These are phyloP conservation scores for Fusarium sp. DNA, from an alignment of 2,329 filamentous ascomycete species.

Conservation along the genomic window DNA sequence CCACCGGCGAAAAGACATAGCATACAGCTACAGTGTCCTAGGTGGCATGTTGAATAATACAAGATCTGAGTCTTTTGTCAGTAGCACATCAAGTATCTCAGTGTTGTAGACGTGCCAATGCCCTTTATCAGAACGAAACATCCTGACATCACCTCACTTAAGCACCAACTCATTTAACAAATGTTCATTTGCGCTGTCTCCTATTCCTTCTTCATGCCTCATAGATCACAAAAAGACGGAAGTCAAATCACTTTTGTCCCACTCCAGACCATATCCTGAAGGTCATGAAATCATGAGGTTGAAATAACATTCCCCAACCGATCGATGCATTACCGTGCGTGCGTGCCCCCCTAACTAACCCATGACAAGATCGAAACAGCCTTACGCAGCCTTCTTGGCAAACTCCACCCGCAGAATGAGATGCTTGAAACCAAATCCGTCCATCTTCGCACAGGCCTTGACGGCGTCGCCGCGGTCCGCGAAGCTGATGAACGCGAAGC, in stretches of 20 bases:
- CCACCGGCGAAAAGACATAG: no score
- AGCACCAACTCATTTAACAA: background rate
- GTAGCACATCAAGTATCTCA: no score
- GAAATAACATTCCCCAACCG: slow-evolving; percentile 36
- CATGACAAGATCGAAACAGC: slow-evolving; percentile 46
- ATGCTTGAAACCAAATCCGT: slow-evolving; percentile 92
- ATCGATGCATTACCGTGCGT: slow-evolving; percentile 46
- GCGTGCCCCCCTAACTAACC: slow-evolving; percentile 44
- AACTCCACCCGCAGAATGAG: slow-evolving; percentile 89
- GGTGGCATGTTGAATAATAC: no score
- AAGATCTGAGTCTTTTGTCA: no score
- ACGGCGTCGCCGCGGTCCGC: slow-evolving; percentile 89
- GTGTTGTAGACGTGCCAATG: no score
- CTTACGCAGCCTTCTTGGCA: slow-evolving; percentile 75
- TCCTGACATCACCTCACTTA: no score
- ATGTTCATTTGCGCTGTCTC: slow-evolving; percentile 11
- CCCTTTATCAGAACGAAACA: no score
- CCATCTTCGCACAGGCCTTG: slow-evolving; percentile 96
- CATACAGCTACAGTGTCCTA: no score
- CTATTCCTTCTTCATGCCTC: slow-evolving; percentile 15
- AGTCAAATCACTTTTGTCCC: slow-evolving; percentile 38
- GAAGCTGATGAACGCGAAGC: slow-evolving; percentile 98
- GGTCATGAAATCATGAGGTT: slow-evolving; percentile 46
- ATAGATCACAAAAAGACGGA: slow-evolving; percentile 34
- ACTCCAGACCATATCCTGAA: slow-evolving; percentile 35